Evolutionary conservation across 2,329 filamentous ascomycete species (phyloP), one percentile per base, ranked within the genome.

Genomic region (Aspergillus alliaceus): DNA sequence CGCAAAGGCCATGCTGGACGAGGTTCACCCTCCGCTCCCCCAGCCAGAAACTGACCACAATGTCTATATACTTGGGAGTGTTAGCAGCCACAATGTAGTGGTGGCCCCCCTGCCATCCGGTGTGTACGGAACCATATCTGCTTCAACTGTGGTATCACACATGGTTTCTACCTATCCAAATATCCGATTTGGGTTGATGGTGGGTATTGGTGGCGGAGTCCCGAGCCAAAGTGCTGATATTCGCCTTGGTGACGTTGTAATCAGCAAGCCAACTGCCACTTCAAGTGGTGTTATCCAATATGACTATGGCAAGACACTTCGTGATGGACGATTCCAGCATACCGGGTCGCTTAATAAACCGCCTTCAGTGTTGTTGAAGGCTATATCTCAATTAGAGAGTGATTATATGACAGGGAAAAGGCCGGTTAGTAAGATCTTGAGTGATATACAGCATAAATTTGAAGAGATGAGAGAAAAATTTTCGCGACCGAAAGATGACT

Each of bases 1-100:
- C 11, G 68, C 68, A 7, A 56, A 49, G 5, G 57, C 54, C 7
- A 68, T 71, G 67, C 57, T 75, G 2, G 71, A 74, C 53, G 59
- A 68, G 6, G 49, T 56, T 6, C 69, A 72, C 49, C 51, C 53
- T 14, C n/a, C 44, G 9, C 52, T 61, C 6, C 22, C 51, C 6
- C 25, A 37, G 2, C 27, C 57, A 18, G 2, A 7, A 11, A n/a
- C 44, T 25, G 66, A 71, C 29, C 53, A 51, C 14, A 71, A 71
- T 39, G 53, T 48, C 14, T 69, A 71, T 42, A 47, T 52, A 2
- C 52, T 69, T 3, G 67, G 68, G 5, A 54, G 29, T 3, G 63
- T 72, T 12, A 29, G 51, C 2, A 34, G 55, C 6, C 65, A 70
- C 46, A 65, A 71, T 37, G 51, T 71, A 12, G 66, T 66, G 1